Evolutionary conservation across 306 rosid genomes (phyloP).

Genomic region (Begonia masoniana): DNA sequence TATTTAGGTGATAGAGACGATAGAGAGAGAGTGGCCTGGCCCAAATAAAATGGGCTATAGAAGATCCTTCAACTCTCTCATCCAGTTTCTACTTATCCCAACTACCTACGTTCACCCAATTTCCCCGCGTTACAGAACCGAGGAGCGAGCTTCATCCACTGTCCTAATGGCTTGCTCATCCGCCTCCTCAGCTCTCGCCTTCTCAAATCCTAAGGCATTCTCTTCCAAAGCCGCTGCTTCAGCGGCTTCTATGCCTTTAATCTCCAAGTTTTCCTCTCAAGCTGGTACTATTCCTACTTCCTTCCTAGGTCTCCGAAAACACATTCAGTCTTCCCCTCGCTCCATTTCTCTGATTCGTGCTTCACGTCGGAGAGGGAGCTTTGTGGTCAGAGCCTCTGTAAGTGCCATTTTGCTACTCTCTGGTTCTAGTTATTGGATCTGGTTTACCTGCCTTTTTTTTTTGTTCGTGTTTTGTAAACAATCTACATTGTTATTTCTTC

Average conservation of each 20-base stretch:
- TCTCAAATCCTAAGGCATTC: conserved; percentile 29
- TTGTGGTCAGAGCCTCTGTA: conserved; percentile 61
- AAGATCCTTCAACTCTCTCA: background rate
- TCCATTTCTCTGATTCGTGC: conserved; percentile 28
- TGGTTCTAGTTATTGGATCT: background rate
- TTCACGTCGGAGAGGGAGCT: conserved; percentile 31
- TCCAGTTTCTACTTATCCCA: background rate
- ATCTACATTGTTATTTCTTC: no score
- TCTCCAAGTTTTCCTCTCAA: conserved; percentile 23
- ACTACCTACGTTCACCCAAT: background rate
- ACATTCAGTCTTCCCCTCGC: conserved; percentile 34
- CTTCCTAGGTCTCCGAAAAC: conserved; percentile 46
- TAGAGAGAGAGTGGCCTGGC: no score
- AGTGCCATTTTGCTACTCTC: conserved; percentile 1
- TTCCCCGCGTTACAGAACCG: background rate
- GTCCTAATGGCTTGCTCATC: conserved; percentile 47
- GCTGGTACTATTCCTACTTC: conserved; percentile 44
- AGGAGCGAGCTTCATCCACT: background rate
- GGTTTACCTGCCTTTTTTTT: no score
- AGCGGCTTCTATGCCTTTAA: conserved; percentile 13
- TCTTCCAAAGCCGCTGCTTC: conserved; percentile 31
- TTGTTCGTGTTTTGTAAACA: no score
- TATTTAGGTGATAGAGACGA: no score
- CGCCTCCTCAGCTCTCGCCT: conserved; percentile 40
- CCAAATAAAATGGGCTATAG: no score